Percentiles rank a stretch among this genome's conserved stretches.
Evolutionary conservation across 495 filamentous ascomycete species (phyloP).

Genomic region (Penicillium chermesinum): DNA sequence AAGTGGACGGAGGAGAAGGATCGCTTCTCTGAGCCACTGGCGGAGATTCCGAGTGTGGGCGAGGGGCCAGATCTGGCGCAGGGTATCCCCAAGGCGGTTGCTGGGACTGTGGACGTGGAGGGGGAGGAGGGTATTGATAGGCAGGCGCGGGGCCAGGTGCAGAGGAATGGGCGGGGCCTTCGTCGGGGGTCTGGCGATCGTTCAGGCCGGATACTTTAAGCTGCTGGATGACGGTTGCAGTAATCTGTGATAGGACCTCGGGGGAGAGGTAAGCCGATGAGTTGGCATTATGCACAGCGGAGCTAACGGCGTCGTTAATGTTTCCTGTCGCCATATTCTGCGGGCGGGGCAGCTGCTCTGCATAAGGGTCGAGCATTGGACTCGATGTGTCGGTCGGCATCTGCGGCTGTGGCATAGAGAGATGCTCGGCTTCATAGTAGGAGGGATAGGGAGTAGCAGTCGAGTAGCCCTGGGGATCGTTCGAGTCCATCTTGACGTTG

Average conservation of each 20-base stretch:
- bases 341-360: slow-evolving; percentile 13
- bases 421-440: slow-evolving; percentile 28
- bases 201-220: slow-evolving; percentile 43
- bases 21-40: slow-evolving; percentile 16
- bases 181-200: slow-evolving; percentile 18
- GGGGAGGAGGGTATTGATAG: slow-evolving; percentile 15
- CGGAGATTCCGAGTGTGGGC: slow-evolving; percentile 30
- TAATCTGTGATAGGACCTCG: slow-evolving; percentile 48
- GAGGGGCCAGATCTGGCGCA: slow-evolving; percentile 20
- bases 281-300: slow-evolving; percentile 34
- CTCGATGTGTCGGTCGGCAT: slow-evolving; percentile 25
- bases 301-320: slow-evolving; percentile 48
- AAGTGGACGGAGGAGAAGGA: slow-evolving; percentile 12
- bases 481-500: slow-evolving; percentile 23
- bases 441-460: slow-evolving; percentile 34
- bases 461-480: slow-evolving; percentile 17
- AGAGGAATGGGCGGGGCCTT: slow-evolving; percentile 8
- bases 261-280: slow-evolving; percentile 39
- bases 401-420: slow-evolving; percentile 40
- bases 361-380: slow-evolving; percentile 14
- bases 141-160: not conserved
- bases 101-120: slow-evolving; percentile 26
- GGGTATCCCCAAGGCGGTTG: slow-evolving; percentile 27
- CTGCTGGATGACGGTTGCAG: slow-evolving; percentile 50
- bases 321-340: slow-evolving; percentile 8